Evolutionary conservation across 257 asterid species (phyloP).

Genomic region (Salvia rosmarinus): DNA sequence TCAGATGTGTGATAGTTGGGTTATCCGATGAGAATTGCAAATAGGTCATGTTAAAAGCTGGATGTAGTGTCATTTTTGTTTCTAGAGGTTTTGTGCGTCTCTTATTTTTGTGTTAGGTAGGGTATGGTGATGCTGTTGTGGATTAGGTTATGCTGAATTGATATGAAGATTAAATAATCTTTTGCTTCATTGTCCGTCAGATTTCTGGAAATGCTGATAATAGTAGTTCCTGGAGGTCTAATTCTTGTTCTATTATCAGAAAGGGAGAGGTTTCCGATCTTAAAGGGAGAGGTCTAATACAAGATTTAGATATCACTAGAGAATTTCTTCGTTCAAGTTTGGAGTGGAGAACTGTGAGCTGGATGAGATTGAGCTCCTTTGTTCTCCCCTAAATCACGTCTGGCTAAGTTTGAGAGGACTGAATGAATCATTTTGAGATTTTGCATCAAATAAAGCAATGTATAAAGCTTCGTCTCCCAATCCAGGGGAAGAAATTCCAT

Average conservation of each 20-base stretch:
- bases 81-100: not conserved
- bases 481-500: constrained; percentile 60
- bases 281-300: no score
- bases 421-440: constrained; percentile 47
- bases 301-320: no score
- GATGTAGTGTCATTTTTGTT: constrained; percentile 9
- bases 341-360: no score
- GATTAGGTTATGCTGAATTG: constrained; percentile 10
- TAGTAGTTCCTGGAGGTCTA: constrained; percentile 29
- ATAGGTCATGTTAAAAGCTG: constrained; percentile 5
- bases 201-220: no score
- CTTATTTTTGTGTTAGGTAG: not conserved
- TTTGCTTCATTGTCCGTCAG: no score
- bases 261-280: constrained; percentile 97
- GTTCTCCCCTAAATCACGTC: no score
- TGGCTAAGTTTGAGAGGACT: constrained; percentile 12
- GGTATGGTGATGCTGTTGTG: not conserved
- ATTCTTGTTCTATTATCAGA: constrained; percentile 52
- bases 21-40: constrained; percentile 13
- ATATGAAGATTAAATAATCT: not conserved
- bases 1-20: no score
- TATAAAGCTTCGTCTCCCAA: constrained; percentile 41
- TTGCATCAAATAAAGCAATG: constrained; percentile 61
- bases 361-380: no score
- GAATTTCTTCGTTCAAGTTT: no score